Conservation (phyloP, 2,329 filamentous ascomycete genomes). For the Akanthomyces uredinophilus region DNA sequence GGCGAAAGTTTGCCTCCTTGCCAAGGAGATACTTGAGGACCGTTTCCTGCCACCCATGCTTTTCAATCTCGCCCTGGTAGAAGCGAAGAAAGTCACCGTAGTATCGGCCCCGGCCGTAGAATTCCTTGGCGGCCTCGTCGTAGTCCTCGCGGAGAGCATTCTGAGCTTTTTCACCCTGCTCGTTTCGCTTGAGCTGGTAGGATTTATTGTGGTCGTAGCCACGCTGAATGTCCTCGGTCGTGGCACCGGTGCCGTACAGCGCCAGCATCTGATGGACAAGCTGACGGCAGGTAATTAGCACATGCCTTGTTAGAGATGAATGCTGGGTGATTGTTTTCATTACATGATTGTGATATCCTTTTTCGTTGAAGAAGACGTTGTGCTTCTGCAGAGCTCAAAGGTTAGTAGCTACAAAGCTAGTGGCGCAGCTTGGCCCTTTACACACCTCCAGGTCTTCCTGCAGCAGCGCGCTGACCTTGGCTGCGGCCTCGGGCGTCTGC, state of each 20-base stretch:
- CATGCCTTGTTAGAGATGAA: too few species aligned
- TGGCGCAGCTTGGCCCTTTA: not conserved
- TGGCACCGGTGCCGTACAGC: constrained; percentile 69
- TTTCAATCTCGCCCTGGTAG: constrained; percentile 68
- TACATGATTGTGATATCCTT: constrained; percentile 78
- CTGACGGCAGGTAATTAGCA: constrained; percentile 28
- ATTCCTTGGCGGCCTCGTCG: constrained; percentile 44
- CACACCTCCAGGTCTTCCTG: constrained; percentile 66
- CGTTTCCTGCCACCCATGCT: constrained; percentile 53
- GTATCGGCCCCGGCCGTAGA: constrained; percentile 55
- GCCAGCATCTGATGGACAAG: constrained; percentile 71
- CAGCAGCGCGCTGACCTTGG: constrained; percentile 60
- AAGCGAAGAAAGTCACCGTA: constrained; percentile 74
- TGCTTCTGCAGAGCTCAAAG: constrained; percentile 31
- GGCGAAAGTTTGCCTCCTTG: constrained; percentile 53
- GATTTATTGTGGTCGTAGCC: constrained; percentile 59
- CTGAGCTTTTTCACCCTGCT: constrained; percentile 45
- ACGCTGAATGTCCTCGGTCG: constrained; percentile 50
- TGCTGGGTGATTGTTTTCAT: too few species aligned
- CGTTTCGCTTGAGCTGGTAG: constrained; percentile 58
- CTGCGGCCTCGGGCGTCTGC: constrained; percentile 54
- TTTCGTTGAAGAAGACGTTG: constrained; percentile 75
- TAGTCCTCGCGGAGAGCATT: constrained; percentile 51
- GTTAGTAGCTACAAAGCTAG: not conserved
- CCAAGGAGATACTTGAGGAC: constrained; percentile 65